Conservation (phyloP, 2,329 filamentous ascomycete species). For the Colletotrichum lupini region DNA sequence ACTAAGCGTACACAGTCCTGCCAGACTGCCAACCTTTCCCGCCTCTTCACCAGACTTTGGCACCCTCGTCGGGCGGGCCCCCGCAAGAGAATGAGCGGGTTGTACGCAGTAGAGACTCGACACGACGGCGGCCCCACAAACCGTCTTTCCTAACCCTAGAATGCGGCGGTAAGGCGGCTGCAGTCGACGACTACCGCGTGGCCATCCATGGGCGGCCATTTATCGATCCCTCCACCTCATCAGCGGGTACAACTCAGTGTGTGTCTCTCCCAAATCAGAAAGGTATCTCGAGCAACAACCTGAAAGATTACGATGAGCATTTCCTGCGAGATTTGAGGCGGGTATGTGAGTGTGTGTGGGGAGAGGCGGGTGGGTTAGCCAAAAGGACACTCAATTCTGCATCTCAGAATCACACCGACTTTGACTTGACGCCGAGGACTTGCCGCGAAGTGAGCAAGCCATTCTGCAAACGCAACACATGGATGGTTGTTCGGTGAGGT, state of each 20-base stretch:
- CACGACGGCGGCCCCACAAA: constrained; percentile 33
- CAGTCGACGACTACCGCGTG: constrained; percentile 36
- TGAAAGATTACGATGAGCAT: constrained; percentile 8
- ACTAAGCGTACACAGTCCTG: constrained; percentile 19
- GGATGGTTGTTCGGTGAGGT: background rate
- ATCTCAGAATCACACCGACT: constrained; percentile 32
- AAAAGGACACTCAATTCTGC: constrained; percentile 6
- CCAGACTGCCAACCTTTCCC: background rate
- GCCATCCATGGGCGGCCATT: constrained; percentile 24
- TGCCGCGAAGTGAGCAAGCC: background rate
- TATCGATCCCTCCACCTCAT: constrained; percentile 21
- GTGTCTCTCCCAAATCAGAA: constrained; percentile 24
- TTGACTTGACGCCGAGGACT: background rate
- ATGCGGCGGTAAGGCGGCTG: constrained; percentile 35
- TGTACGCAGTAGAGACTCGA: background rate
- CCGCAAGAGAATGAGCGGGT: constrained; percentile 26
- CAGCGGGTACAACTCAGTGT: constrained; percentile 14
- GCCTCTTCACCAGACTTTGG: constrained; percentile 16
- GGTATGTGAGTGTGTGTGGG: constrained; percentile 12
- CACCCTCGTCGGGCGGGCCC: constrained; percentile 27
- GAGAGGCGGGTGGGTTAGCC: background rate
- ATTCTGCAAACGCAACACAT: constrained; percentile 33
- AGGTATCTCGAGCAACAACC: constrained; percentile 27
- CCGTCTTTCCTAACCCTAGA: constrained; percentile 32
- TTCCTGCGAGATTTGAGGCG: constrained; percentile 22